Evolutionary conservation across 106 monocot species (phyloP).

Genomic region (Xerophyta viscosa): DNA sequence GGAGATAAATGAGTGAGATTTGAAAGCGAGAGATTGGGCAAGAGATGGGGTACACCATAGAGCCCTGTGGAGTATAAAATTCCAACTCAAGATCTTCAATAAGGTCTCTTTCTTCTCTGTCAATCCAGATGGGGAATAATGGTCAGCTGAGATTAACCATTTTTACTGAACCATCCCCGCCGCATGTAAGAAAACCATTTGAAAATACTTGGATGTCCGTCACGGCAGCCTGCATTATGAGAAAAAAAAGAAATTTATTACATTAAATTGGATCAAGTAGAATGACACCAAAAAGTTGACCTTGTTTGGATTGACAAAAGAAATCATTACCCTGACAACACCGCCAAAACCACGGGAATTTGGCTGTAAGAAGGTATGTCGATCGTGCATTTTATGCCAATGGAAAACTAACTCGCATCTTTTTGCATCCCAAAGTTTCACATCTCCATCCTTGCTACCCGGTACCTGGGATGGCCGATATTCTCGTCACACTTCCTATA

Average conservation of each 20-base stretch:
- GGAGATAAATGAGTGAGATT: no score
- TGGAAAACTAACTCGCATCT: conserved; percentile 54
- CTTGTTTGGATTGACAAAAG: neutral
- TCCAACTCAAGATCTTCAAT: no score
- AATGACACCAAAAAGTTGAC: no score
- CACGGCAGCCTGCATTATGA: conserved; percentile 67
- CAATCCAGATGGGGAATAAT: no score
- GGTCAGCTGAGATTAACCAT: conserved; percentile 42
- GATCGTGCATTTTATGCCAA: conserved; percentile 88
- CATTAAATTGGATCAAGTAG: no score
- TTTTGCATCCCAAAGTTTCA: conserved; percentile 99
- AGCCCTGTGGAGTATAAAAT: no score
- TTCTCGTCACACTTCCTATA: conserved; percentile 67
- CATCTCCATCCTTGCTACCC: conserved; percentile 94
- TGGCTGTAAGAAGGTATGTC: conserved; percentile 89
- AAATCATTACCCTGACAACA: conserved; percentile 74
- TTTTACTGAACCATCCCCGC: conserved; percentile 95
- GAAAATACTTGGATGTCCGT: conserved; percentile 77
- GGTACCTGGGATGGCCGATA: conserved; percentile 76
- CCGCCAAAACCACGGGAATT: conserved; percentile 77
- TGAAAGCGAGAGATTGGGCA: no score
- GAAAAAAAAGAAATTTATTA: neutral
- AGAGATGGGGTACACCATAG: no score
- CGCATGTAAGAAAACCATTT: conserved; percentile 85
- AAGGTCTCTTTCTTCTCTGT: no score